Evolutionary conservation across 1,284 basidiomycete species (phyloP).

Genomic region (Takashimella tepidaria): DNA sequence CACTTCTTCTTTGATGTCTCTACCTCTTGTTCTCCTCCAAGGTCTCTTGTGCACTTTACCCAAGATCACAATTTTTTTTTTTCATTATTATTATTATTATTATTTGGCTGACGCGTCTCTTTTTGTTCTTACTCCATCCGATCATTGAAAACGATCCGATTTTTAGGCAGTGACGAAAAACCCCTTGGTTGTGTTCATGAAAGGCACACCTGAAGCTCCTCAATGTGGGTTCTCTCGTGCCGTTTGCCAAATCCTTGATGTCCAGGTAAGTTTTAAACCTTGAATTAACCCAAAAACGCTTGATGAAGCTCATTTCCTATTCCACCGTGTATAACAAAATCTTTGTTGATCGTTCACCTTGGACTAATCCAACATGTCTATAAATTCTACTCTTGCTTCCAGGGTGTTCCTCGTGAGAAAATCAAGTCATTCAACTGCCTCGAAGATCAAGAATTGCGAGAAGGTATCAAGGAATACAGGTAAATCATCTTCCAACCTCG

Average conservation of each 20-base stretch:
- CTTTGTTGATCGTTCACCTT: background rate
- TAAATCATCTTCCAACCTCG: conserved; percentile 50
- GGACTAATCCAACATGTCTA: no score
- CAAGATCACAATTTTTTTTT: no score
- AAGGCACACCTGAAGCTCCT: conserved; percentile 67
- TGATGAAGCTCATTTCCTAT: background rate
- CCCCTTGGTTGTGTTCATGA: conserved; percentile 91
- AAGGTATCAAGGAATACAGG: conserved; percentile 93
- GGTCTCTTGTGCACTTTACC: conserved; percentile 1
- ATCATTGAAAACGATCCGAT: background rate
- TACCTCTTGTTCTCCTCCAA: background rate
- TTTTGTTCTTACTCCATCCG: no score
- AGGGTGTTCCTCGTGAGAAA: conserved; percentile 74
- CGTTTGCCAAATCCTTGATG: conserved; percentile 81
- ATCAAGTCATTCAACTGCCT: conserved; percentile 85
- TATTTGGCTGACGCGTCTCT: no score
- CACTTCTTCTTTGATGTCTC: no score
- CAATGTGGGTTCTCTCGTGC: conserved; percentile 89
- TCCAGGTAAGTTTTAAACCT: conserved; percentile 59
- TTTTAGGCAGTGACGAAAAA: conserved; percentile 59
- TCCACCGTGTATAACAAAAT: background rate
- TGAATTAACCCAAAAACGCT: no score
- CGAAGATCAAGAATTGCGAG: conserved; percentile 65
- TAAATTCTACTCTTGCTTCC: conserved; percentile 50
- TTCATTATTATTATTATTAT: no score